These are phyloP conservation scores for Akebia trifoliata DNA, from an alignment of 164 flowering plant species.

Conservation along the genomic window DNA sequence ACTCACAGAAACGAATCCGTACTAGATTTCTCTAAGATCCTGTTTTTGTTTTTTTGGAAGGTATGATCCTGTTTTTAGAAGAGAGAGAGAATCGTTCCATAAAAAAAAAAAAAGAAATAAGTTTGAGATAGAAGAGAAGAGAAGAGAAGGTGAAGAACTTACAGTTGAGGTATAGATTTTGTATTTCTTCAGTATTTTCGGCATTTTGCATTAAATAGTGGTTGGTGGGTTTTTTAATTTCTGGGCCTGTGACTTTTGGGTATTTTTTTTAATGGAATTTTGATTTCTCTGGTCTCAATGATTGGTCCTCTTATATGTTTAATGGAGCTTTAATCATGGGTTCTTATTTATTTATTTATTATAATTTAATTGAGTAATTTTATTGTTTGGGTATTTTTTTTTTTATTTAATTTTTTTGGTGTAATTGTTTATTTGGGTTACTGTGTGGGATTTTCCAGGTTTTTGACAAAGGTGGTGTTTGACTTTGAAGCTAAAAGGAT, in stretches of 20 bases:
- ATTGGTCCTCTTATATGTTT: conserved; percentile 13
- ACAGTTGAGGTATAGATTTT: neutral
- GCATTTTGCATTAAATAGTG: neutral
- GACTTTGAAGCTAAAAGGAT: conserved; percentile 34
- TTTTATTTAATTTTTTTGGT: neutral
- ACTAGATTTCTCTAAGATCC: too few relatives aligned
- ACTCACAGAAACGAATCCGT: too few relatives aligned
- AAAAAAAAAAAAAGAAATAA: neutral
- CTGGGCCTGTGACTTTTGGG: neutral
- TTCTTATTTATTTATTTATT: conserved; percentile 15
- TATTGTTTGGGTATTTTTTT: neutral
- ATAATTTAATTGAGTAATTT: conserved; percentile 5
- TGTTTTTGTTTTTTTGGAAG: too few relatives aligned
- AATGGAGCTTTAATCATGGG: conserved; percentile 21
- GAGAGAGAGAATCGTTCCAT: neutral
- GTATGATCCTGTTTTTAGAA: too few relatives aligned
- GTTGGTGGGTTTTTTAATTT: neutral
- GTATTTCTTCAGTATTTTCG: neutral
- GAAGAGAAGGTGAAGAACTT: neutral
- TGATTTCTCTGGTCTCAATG: conserved; percentile 10
- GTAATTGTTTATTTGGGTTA: conserved; percentile 8
- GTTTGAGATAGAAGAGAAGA: neutral
- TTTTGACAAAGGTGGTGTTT: conserved; percentile 32
- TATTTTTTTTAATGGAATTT: neutral
- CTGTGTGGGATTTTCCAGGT: conserved; percentile 31